Base-by-base conservation (phyloP, 2,329 filamentous ascomycete genomes). In the Celoporthe dispersa region DNA sequence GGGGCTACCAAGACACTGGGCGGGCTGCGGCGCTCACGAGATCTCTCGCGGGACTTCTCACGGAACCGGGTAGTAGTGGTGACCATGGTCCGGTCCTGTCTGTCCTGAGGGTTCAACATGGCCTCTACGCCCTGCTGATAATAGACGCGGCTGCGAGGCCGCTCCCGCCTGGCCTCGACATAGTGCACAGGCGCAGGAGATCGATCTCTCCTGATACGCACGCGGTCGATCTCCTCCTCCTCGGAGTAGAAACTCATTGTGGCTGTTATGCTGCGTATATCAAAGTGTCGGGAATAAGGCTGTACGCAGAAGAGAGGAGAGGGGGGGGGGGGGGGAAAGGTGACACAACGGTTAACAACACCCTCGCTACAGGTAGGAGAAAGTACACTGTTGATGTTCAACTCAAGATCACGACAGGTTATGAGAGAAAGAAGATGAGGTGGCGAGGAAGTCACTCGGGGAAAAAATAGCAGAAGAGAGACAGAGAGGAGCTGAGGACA, bases 211-310 rank as follows among this genome's bases (percentile, higher is more conserved):
- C 81, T 82, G 71, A 87, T 77, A 60, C 79, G 85, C 73, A 88
- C 81, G 74, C 66, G 66, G n/a, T 89, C 84, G 65, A 87, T 75
- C 62, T 89, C 87, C 39, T 88, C 86, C 44, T 88, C 85, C 73
- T 86, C 83, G 68, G 84, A 81, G 74, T 84, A 85, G 75, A 83
- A 84, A 73, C 76, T 80, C 70, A 72, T 72, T 2, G 35, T 68
- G 35, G 9, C 41, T 41, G 44, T 25, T 68, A 22, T n/a, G 35
- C 19, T 19, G 44, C 2, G 19, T 48, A 22, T 2, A 9, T 48
- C 22, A 16, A 25, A 28, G 11, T 39, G 28, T 31, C 53, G 14
- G 53, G 44, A 31, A 19, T 19, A 44, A 33, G 25, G 39, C 39
- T 66, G 44, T 57, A 28, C 57, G 57, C 57, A n/a, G n/a, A n/a